Evolutionary conservation across 768 basidiomycete species (phyloP), one percentile per base, ranked within the genome.

Genomic region (Calocera cornea): DNA sequence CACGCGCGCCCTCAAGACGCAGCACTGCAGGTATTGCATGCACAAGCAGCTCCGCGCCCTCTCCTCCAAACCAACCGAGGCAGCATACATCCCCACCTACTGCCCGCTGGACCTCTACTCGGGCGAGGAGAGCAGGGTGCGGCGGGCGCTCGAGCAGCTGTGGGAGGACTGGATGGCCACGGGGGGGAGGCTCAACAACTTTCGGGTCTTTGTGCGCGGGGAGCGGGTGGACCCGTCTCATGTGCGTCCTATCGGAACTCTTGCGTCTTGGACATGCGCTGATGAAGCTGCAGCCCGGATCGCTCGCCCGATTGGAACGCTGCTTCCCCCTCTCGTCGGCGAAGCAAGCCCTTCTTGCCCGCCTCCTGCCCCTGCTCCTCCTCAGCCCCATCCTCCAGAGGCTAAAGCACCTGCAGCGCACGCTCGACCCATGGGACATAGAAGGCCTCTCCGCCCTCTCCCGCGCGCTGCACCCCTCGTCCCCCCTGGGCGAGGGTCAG

Each of bases 81-180:
- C 27, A 31, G 17, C 27, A 63, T 2, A 54, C 7, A 17, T 31
- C 7, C 17, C 22, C 14, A 41, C 36, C 0, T 99, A 92, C 76
- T 95, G 93, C 75, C 95, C 95, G 2, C 78, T 99, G 67, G 95
- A 99, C 77, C 79, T 99, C 24, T 97, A 86, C 76, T 95, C 94
- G 17, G 79, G 80, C 1, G 82, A 91, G 27, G 76, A 81, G 64
- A 65, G 38, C n/a, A 84, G 94, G 10, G 75, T 91, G 34, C 73
- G 69, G n/a, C 79, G 77, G 14, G 93, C 92, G 1, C 73, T 97
- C n/a, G 74, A 78, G 64, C 78, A 76, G 34, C 81, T 98, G 33
- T 92, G 89, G 88, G 77, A 83, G 40, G 80, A 80, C 1, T 97
- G 95, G 95, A 69, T 78, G 34, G 75, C 75, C 17, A 87, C 83